Evolutionary conservation across 1,284 basidiomycete genomes (phyloP), one percentile per base, ranked within the genome.

Genomic region (Rhodotorula sp.): DNA sequence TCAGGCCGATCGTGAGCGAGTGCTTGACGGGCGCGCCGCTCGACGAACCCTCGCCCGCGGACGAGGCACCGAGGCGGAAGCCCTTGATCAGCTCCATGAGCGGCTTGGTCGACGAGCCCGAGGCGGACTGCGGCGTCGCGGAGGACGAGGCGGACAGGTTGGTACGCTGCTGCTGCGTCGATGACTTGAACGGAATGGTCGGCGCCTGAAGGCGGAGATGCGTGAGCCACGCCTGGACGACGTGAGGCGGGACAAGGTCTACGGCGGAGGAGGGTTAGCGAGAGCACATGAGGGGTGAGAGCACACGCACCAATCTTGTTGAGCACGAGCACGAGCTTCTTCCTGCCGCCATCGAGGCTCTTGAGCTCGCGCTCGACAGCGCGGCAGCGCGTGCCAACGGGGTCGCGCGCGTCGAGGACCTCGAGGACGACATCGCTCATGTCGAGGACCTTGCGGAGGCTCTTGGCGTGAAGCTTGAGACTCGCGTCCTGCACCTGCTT

Each of bases 181-280:
- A 91, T 0, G 93, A 94, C 74, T 92, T 90, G 85, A 98, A 98
- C 0, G 97, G 93, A 64, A 99, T 86, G 0, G 94, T 95, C 0
- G 96, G 94, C 10, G 94, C 94, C 27, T 90, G 89, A 80, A 97
- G 91, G 22, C 94, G 89, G 10, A 99, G 87, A 81, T 96, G 88
- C 71, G 88, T 88, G 34, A 98, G 85, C 96, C 96, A 99, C 53
- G 87, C 86, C 80, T 95, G 90, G 8, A 95, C 91, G 78, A 97
- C 97, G 27, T 89, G 87, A 63, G 88, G 86, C 4, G 96, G 94
- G 4, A 99, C 90, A 9, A 99, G 86, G 81, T 97, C 94, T 95
- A 73, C 12, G 63, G 32, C 36, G 55, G 73, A 25, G 19, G 51
- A 34, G 0, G 1, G 25, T 19, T 37, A 44, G 32, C 6, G 27